These are phyloP conservation scores for Geotrichum candidum DNA, from an alignment of 1,139 yeast genomes.

Conservation along the genomic window DNA sequence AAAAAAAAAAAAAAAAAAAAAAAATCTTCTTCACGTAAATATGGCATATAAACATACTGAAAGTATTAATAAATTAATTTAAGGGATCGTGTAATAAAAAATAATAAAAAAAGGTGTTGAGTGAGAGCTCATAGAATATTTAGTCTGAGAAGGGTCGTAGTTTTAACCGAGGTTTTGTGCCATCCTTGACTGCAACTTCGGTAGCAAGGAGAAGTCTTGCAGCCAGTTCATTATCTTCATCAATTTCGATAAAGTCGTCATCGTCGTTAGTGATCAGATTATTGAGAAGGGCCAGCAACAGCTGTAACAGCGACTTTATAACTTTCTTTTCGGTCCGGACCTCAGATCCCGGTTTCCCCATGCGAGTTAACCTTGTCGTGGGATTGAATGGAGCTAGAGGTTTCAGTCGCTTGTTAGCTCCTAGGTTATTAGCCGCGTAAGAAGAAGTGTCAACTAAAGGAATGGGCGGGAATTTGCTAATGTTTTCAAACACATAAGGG, in stretches of 20 bases:
- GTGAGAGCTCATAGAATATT: not conserved
- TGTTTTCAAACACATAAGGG: not conserved
- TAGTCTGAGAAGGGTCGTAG: not conserved
- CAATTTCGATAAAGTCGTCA: not conserved
- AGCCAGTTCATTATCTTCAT: slow-evolving; percentile 1
- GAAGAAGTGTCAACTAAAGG: not conserved
- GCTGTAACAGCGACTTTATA: not conserved
- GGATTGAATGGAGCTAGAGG: not conserved
- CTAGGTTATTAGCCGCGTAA: not conserved
- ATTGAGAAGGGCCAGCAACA: not conserved
- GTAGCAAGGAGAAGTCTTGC: not conserved
- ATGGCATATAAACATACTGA: not conserved
- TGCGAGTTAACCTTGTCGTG: not conserved
- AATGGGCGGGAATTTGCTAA: not conserved
- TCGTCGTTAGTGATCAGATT: not conserved
- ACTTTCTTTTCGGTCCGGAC: not conserved
- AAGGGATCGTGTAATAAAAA: not conserved
- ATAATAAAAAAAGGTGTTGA: too few relatives aligned
- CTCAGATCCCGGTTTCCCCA: not conserved
- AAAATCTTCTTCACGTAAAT: not conserved
- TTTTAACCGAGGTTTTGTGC: not conserved
- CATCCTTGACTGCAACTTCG: not conserved
- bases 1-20: too few relatives aligned
- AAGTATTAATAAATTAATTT: not conserved
- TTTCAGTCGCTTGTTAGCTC: not conserved